A percentile compares a stretch with the other conserved stretches of the same genome.
phyloP scores from a whole-genome alignment of 2,329 filamentous ascomycete species.

The Ascochyta clinopodiicola region DNA sequence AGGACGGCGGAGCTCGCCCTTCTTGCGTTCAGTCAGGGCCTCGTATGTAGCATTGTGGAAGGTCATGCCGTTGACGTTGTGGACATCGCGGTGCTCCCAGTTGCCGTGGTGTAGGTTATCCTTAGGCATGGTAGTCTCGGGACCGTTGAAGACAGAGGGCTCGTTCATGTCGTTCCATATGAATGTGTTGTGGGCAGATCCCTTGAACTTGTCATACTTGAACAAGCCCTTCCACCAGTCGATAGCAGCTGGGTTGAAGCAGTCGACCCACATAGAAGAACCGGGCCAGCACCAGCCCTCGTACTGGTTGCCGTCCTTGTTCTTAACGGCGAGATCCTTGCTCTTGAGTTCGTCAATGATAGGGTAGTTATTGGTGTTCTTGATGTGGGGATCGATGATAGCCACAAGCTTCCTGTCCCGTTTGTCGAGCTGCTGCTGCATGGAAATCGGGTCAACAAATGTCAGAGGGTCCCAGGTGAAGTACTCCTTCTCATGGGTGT shows the following conservation, averaged over 20 bases:
- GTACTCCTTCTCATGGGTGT: constrained; percentile 96
- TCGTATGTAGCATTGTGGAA: constrained; percentile 94
- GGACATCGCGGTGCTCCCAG: constrained; percentile 97
- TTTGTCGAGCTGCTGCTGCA: constrained; percentile 85
- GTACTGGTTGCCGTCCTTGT: constrained; percentile 87
- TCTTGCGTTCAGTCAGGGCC: constrained; percentile 82
- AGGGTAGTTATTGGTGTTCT: constrained; percentile 80
- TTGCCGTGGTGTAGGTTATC: constrained; percentile 90
- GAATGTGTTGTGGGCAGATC: constrained; percentile 83
- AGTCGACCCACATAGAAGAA: constrained; percentile 94
- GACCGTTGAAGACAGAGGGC: constrained; percentile 97
- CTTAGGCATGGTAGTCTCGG: constrained; percentile 98
- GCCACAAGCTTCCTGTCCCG: constrained; percentile 89
- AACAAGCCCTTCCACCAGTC: constrained; percentile 93
- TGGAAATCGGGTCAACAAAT: constrained; percentile 83
- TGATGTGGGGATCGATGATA: constrained; percentile 98
- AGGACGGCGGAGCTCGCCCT: constrained; percentile 82
- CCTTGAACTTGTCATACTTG: constrained; percentile 86
- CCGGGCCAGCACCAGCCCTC: constrained; percentile 99
- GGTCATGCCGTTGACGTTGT: constrained; percentile 95
- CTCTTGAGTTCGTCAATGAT: constrained; percentile 82
- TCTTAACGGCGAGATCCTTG: constrained; percentile 82
- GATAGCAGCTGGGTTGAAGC: constrained; percentile 89
- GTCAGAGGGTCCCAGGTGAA: constrained; percentile 95
- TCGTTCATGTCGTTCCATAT: constrained; percentile 99